These are phyloP conservation scores for Cladobotryum protrusum DNA, from an alignment of 2,329 filamentous ascomycete species.

Conservation along the genomic window DNA sequence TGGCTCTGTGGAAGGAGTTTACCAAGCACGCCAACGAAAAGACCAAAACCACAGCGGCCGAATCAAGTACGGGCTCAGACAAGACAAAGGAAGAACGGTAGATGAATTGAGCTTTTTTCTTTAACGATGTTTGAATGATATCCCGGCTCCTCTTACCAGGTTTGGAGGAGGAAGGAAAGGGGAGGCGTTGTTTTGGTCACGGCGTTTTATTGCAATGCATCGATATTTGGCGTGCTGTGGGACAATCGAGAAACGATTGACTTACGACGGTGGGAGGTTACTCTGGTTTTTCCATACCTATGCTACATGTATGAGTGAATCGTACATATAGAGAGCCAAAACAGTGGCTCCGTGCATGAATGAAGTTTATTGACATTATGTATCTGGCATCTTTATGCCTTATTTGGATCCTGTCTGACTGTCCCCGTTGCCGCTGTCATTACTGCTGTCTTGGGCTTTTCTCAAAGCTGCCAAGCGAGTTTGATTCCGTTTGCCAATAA, in stretches of 20 bases:
- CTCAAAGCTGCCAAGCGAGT: slow-evolving; percentile 49
- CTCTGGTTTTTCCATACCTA: background rate
- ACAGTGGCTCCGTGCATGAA: background rate
- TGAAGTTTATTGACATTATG: background rate
- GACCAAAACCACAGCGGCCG: slow-evolving; percentile 21
- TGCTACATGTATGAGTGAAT: slow-evolving; percentile 2
- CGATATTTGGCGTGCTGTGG: slow-evolving; percentile 11
- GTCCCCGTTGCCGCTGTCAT: slow-evolving; percentile 1
- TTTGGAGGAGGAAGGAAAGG: background rate
- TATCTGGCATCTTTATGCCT: background rate
- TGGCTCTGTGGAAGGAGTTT: slow-evolving; percentile 47
- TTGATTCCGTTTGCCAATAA: slow-evolving; percentile 65
- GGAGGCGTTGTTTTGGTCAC: slow-evolving; percentile 9
- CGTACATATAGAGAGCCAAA: slow-evolving; percentile 4
- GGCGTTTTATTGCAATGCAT: slow-evolving; percentile 4
- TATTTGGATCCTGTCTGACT: slow-evolving; percentile 7
- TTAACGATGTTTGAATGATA: slow-evolving; percentile 8
- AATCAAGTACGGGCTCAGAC: slow-evolving; percentile 15
- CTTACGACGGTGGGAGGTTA: slow-evolving; percentile 7
- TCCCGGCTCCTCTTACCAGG: background rate
- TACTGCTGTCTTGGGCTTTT: slow-evolving; percentile 4
- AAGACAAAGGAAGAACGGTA: slow-evolving; percentile 7
- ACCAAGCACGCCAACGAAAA: slow-evolving; percentile 32
- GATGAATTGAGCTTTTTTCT: slow-evolving; percentile 2
- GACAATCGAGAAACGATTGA: slow-evolving; percentile 15